Evolutionary conservation across 306 rosid genomes (phyloP), one percentile per base, ranked within the genome.

Genomic region (Sechiopsis laciniata): DNA sequence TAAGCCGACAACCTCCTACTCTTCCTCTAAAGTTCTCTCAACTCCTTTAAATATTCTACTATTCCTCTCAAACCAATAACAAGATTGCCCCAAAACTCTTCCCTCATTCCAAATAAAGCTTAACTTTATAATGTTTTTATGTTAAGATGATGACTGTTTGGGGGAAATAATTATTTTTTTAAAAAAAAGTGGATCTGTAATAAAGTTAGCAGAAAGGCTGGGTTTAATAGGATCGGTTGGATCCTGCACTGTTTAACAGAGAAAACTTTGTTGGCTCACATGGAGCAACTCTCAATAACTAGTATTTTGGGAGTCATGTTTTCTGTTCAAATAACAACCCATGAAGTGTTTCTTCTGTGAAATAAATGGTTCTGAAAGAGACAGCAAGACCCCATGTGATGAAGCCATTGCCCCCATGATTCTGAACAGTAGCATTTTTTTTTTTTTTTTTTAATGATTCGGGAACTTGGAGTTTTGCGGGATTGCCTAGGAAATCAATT

Each of bases 301-400:
- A 2, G 19, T 26, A 60, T 29, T 12, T 2, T 24, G 10, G 10
- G 11, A 13, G n/a, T 60, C 46, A 24, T 60, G 19, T 61, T 61
- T 61, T 61, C 19, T 60, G 19, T 14, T 32, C 67, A 63, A 63
- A 35, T 2, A 63, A 63, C 8, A 26, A 26, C 12, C 37, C 22
- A 22, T 13, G 45, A 14, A 16, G 21, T 62, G 22, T 32, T 14
- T 7, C 46, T 61, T 32, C 46, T 26, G 19, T 14, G 67, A 61
- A 61, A 3, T 62, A 8, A 61, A 15, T 61, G 13, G 42, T 45
- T 40, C 10, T 66, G 70, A 35, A 35, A 16, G 35, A 37, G 70
- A 37, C 70, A 35, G 51, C 15, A 19, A 66, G 72, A 66, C 5
- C 24, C 55, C 72, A 66, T 66, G 32, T 46, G 70, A 63, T 63